These are phyloP conservation scores for Phallus indusiatus DNA, from an alignment of 768 basidiomycete species.

Conservation along the genomic window DNA sequence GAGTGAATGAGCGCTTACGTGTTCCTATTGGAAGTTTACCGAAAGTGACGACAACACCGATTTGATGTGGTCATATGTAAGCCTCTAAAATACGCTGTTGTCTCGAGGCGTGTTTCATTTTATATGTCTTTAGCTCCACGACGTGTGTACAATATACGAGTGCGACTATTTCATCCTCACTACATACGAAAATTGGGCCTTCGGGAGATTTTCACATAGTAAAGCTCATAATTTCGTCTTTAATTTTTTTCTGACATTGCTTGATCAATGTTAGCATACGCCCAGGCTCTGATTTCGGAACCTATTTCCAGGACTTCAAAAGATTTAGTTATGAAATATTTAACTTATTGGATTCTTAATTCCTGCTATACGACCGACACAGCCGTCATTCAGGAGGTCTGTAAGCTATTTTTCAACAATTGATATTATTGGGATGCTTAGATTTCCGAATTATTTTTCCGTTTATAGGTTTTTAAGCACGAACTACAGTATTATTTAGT, in stretches of 20 bases:
- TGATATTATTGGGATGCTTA: not conserved
- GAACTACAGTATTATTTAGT: not conserved
- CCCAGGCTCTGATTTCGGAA: not conserved
- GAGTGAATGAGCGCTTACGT: not conserved
- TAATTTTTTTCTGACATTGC: not conserved
- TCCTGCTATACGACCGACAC: not conserved
- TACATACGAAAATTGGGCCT: slow-evolving; percentile 3
- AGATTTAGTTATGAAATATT: not conserved
- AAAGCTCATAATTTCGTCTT: not conserved
- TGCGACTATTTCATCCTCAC: slow-evolving; percentile 6
- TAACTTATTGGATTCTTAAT: slow-evolving; percentile 8
- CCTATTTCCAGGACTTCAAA: not conserved
- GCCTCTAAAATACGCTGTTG: not conserved
- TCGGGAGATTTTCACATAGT: slow-evolving; percentile 6
- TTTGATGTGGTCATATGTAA: slow-evolving; percentile 7
- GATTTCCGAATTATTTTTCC: not conserved
- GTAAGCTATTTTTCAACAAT: not conserved
- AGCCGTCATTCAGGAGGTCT: not conserved
- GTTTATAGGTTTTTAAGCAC: not conserved
- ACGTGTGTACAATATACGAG: not conserved
- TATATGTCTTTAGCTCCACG: not conserved
- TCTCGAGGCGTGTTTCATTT: not conserved
- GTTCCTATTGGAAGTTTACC: not conserved
- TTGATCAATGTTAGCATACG: not conserved
- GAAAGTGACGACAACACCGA: not conserved